Evolutionary conservation across 805 yeast genomes (phyloP).

Genomic region (Starmerella apicola): DNA sequence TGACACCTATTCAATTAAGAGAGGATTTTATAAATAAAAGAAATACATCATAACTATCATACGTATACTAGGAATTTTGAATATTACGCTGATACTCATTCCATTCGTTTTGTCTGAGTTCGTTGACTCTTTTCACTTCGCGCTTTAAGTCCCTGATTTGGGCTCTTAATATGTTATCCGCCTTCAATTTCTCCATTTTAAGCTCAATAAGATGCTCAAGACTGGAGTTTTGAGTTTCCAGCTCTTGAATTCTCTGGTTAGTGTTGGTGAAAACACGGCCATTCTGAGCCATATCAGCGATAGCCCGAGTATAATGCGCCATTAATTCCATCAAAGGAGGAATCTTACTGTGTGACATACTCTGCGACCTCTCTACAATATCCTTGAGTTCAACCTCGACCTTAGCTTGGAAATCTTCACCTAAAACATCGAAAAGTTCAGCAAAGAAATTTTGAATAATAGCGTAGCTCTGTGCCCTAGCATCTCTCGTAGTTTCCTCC

Average conservation of each 20-base stretch:
- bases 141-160: conserved; percentile 15
- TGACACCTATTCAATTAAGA: too few species aligned
- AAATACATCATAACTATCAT: neutral
- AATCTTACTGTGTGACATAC: conserved; percentile 13
- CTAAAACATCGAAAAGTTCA: conserved; percentile 17
- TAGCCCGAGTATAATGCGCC: conserved; percentile 14
- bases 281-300: conserved; percentile 10
- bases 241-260: conserved; percentile 5
- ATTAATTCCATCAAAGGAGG: conserved; percentile 18
- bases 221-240: conserved; percentile 13
- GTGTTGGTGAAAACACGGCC: neutral
- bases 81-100: conserved; percentile 10
- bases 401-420: conserved; percentile 15
- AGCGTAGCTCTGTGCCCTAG: conserved; percentile 10
- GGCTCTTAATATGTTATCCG: conserved; percentile 18
- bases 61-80: neutral
- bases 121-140: conserved; percentile 16
- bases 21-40: neutral
- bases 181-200: conserved; percentile 15
- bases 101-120: conserved; percentile 19
- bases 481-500: conserved; percentile 5
- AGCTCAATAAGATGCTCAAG: conserved; percentile 14
- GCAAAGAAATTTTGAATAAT: conserved; percentile 16
- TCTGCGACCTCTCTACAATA: conserved; percentile 13
- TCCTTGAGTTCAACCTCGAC: conserved; percentile 14